Evolutionary conservation across 2,329 filamentous ascomycete species (phyloP), one percentile per base, ranked within the genome.

Genomic region (Fusarium sp.): DNA sequence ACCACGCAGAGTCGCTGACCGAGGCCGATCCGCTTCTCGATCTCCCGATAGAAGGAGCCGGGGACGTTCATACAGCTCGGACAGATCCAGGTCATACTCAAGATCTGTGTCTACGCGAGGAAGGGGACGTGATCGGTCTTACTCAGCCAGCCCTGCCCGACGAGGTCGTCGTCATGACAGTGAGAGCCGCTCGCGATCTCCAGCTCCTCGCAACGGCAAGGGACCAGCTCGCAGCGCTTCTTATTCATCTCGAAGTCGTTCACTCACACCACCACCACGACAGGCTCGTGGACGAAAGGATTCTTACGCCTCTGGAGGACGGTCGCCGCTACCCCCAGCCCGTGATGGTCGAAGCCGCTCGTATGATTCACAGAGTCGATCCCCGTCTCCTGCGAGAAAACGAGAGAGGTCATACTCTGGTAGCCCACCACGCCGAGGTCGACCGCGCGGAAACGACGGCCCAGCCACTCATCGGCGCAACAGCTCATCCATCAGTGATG

Each of bases 21-120:
- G 75, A 31, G 74, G 75, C 20, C 70, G 76, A n/a, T 69, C 75
- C 3, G 47, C 67, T 21, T 77, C 76, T 15, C 72, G 73, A 25
- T 72, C 76, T 4, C 74, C 76, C 6, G 65, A 75, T 5, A 65
- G 69, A 49, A 71, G 60, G 37, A 67, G 59, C 10, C 69, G 73
- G 9, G 74, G 70, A 23, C 69, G 68, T 3, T 75, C 73, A 23
- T 75, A 72, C 39, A 73, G 66, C 36, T 67, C 71, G 10, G 75
- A 73, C 17, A 76, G 80, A 39, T 85, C 85, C 11, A 77, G 81
- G 43, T 84, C 83, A 14, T 83, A 82, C 29, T 82, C 83, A 4
- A 75, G 77, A 14, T 85, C 83, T 43, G 77, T 78, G 4, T 76
- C 76, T 18, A 66, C 63, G 18, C 61, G 72, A 21, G 61, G 63